Conservation (phyloP, 1,284 basidiomycete genomes). For the Ceratobasidium theobromae region DNA sequence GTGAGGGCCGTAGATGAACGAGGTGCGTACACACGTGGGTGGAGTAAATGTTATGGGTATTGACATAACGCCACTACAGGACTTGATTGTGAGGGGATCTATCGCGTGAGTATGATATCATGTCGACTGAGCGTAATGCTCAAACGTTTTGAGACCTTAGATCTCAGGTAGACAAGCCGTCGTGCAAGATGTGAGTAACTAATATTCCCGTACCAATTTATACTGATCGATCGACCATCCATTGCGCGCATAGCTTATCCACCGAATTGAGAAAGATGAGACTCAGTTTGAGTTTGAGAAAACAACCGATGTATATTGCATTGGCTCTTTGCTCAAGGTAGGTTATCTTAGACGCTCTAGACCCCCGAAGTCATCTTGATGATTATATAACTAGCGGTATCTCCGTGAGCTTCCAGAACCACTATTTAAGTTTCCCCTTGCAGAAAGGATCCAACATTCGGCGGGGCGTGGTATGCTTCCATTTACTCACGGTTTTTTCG, state of each 20-base stretch:
- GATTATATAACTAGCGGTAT: constrained; percentile 58
- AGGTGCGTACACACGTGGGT: constrained; percentile 38
- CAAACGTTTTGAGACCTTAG: constrained; percentile 44
- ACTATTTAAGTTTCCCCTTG: constrained; percentile 34
- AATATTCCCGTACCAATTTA: constrained; percentile 1
- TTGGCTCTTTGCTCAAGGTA: constrained; percentile 91
- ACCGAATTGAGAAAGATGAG: constrained; percentile 90
- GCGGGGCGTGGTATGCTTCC: constrained; percentile 62
- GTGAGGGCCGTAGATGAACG: constrained; percentile 81
- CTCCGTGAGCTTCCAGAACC: constrained; percentile 69
- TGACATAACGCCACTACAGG: constrained; percentile 50
- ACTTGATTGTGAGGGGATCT: constrained; percentile 82
- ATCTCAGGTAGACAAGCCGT: constrained; percentile 83
- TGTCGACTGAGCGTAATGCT: not conserved
- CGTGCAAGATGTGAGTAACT: constrained; percentile 67
- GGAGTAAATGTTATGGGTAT: not conserved
- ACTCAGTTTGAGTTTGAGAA: constrained; percentile 76
- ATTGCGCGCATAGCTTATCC: constrained; percentile 64
- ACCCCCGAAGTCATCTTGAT: not conserved
- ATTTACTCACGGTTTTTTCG: not conserved
- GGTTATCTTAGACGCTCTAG: constrained; percentile 35
- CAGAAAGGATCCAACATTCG: constrained; percentile 51
- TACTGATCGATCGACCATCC: constrained; percentile 17
- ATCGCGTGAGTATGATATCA: constrained; percentile 57
- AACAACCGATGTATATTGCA: constrained; percentile 77